phyloP scores from a whole-genome alignment of 2,329 filamentous ascomycete genomes.

The Fusarium sp. region DNA sequence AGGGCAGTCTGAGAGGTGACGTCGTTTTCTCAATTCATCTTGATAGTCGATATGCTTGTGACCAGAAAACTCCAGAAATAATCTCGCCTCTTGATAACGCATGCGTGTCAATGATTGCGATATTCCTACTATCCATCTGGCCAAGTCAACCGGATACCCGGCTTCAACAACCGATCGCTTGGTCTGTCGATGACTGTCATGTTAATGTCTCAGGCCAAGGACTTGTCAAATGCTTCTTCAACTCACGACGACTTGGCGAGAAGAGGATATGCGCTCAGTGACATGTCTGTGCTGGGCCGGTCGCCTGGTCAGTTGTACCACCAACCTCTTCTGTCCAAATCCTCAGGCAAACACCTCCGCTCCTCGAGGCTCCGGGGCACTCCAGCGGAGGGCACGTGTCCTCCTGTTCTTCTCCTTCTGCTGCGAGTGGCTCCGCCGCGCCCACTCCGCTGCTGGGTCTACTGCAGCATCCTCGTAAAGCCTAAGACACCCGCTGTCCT shows the following conservation, averaged over 20 bases:
- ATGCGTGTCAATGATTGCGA: constrained; percentile 1
- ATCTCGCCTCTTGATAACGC: not conserved
- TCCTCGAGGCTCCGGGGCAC: not conserved
- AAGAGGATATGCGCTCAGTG: constrained; percentile 10
- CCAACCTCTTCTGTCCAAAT: not conserved
- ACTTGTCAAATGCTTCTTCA: constrained; percentile 43
- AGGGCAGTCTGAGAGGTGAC: not conserved
- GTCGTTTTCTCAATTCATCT: constrained; percentile 2
- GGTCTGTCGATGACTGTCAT: constrained; percentile 4
- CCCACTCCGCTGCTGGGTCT: constrained; percentile 27
- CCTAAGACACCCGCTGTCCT: constrained; percentile 23
- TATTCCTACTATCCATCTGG: not conserved
- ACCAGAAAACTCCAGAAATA: not conserved
- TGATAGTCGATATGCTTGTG: not conserved
- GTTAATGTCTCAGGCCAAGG: constrained; percentile 29
- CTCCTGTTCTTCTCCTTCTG: constrained; percentile 6
- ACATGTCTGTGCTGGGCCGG: constrained; percentile 7
- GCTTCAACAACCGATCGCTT: constrained; percentile 3
- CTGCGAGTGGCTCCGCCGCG: constrained; percentile 33
- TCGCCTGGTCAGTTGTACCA: not conserved
- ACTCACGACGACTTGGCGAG: constrained; percentile 19
- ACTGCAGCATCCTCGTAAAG: constrained; percentile 14
- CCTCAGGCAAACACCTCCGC: constrained; percentile 19
- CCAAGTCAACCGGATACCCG: constrained; percentile 10
- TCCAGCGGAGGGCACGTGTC: constrained; percentile 39